Conservation (phyloP, 331 rosid species). For the Dryas integrifolia region DNA sequence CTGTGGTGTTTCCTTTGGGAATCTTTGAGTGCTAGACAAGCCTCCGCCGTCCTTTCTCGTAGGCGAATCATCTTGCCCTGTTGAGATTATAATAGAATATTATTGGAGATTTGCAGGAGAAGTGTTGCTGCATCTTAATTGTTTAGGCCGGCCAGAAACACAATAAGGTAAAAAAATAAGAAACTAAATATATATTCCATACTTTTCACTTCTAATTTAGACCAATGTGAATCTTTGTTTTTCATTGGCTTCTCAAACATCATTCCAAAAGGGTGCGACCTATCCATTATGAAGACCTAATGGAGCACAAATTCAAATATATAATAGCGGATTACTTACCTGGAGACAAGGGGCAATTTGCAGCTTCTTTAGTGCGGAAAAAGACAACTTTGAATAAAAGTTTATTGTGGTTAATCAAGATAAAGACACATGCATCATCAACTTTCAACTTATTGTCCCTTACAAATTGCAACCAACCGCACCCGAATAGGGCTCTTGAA, state of each 20-base stretch:
- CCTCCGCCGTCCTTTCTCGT: background rate
- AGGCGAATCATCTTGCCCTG: background rate
- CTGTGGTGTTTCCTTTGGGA: background rate
- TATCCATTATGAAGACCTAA: too few species aligned
- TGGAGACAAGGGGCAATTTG: background rate
- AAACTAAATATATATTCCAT: background rate
- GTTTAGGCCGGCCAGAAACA: background rate
- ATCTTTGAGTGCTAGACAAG: background rate
- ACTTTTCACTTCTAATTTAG: background rate
- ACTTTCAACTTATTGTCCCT: background rate
- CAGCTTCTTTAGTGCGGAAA: background rate
- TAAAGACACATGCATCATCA: background rate
- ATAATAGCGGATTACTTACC: background rate
- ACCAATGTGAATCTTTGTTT: too few species aligned
- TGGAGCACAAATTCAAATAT: too few species aligned
- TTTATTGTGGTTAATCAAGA: background rate
- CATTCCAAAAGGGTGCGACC: too few species aligned
- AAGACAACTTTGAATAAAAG: background rate
- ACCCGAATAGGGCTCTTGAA: background rate
- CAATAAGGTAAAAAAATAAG: background rate
- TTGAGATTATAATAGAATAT: background rate
- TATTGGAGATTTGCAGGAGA: background rate
- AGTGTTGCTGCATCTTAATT: background rate
- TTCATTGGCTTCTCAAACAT: too few species aligned
- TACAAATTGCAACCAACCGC: conserved; percentile 24